Evolutionary conservation across 106 monocot genomes (phyloP), one percentile per base, ranked within the genome.

Genomic region (Triglochin maritima): DNA sequence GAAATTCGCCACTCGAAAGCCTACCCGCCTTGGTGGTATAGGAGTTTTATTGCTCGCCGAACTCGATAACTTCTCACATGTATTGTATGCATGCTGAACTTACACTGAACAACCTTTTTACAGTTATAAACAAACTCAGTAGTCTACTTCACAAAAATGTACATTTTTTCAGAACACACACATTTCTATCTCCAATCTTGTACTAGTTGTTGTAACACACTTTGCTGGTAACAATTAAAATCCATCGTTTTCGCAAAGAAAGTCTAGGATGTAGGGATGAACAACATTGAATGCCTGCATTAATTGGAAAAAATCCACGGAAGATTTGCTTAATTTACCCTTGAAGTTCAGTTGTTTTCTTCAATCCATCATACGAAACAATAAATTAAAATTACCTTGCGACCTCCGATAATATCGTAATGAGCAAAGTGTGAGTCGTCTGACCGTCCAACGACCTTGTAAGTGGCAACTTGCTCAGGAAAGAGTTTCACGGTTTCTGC

Each of bases 331-430:
- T n/a, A n/a, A n/a, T n/a, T n/a, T n/a, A 29, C 29, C 29, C 29
- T 29, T 29, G 29, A 29, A 29, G 29, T 29, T 29, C 29, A 29
- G 29, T 29, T 29, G 29, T 59, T 14, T 4, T 7, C 3, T 59
- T n/a, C 7, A 3, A 56, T n/a, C n/a, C n/a, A n/a, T 46, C 3
- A 49, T 49, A 54, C 43, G 5, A 29, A 29, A 29, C 29, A 29
- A 29, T 29, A 29, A 29, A 29, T 29, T 1, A 29, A 29, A 29
- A 29, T 29, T 88, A 98, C 91, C 88, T 84, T 57, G 12, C 84
- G 78, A 11, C 98, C 83, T 56, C 86, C 98, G 55, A 98, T 92
- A 61, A 98, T 73, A 73, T 98, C 98, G 57, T 92, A 98, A 60
- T 92, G 98, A 72, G 80, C 88, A 84, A 92, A 98, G 69, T 92